Base-by-base conservation (phyloP, 305 asterid species). In the Solanum chacoense region DNA sequence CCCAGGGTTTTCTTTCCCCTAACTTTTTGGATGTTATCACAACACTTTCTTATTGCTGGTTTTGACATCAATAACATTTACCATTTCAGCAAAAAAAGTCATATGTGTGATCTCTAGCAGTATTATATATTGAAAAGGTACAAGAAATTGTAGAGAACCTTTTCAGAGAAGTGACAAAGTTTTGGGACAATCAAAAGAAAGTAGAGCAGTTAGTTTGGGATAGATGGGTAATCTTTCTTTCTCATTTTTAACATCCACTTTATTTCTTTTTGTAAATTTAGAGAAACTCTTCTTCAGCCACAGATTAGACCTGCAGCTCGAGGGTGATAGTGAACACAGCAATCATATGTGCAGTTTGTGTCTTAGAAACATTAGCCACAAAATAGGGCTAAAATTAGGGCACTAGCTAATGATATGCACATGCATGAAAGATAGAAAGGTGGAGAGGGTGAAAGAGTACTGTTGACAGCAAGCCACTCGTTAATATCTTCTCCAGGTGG, bases 391-490 rank as follows among this genome's bases (percentile, higher is more conserved):
- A 55, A 55, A 55, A 7, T 55, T 55, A 55, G 67, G 50, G 75
- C 26, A 71, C 88, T 65, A 45, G 71, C 28, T 36, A 24, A 67
- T 67, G 28, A 50, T 59, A 35, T 75, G 65, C 77, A 42, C 29
- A 16, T 42, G 79, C 36, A 80, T 34, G 20, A 38, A 87, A 86
- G 37, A 38, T 38, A 26, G 72, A 22, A 83, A 76, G 79, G 45
- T 75, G 59, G 90, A 88, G 91, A 90, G 89, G 91, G 87, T 87
- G 90, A 90, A 90, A 83, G 88, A 76, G 38, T 94, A 97, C 98
- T 95, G 92, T 97, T 97, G 92, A 97, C 99, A 76, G 99, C 99
- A 31, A 96, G 98, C 99, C 98, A 97, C 90, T 97, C 99, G 38
- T 97, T 94, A 81, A 95, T 91, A 92, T 97, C 99, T 88, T 97